These are phyloP conservation scores for Cyberlindnera euphorbiae DNA, from an alignment of 805 yeast species.

Conservation along the genomic window DNA sequence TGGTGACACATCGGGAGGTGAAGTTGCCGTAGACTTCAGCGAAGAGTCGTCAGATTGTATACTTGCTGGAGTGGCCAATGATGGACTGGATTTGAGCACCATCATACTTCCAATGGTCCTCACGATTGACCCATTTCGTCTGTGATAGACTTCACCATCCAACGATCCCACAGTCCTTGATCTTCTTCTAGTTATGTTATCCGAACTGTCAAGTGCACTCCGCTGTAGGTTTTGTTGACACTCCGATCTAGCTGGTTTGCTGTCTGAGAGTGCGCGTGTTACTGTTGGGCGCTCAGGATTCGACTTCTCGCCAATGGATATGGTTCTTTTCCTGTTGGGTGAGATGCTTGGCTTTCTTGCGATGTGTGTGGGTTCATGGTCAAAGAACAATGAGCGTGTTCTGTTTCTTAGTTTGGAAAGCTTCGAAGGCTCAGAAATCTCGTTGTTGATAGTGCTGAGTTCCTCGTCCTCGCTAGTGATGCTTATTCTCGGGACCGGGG, in stretches of 20 bases:
- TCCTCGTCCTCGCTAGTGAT: slow-evolving; percentile 4
- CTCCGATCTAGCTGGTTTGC: no score
- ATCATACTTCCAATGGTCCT: slow-evolving; percentile 35
- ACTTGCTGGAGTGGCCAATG: slow-evolving; percentile 6
- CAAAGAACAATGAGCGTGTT: slow-evolving; percentile 19
- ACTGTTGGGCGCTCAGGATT: slow-evolving; percentile 11
- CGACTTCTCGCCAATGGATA: neutral
- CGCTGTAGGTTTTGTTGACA: no score
- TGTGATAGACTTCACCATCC: slow-evolving; percentile 25
- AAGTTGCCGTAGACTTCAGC: slow-evolving; percentile 10
- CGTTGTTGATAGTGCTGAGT: neutral
- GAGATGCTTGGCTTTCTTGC: neutral
- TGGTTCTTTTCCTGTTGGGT: neutral
- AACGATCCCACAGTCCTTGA: slow-evolving; percentile 25
- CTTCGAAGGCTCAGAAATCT: slow-evolving; percentile 8
- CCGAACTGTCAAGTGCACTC: no score
- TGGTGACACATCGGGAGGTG: slow-evolving; percentile 26
- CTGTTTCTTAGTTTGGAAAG: slow-evolving; percentile 13
- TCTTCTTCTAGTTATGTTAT: slow-evolving; percentile 20
- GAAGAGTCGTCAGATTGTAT: slow-evolving; percentile 8
- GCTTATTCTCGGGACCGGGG: slow-evolving; percentile 6
- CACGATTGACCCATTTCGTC: slow-evolving; percentile 34
- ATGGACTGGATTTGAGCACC: slow-evolving; percentile 24
- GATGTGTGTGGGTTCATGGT: slow-evolving; percentile 1
- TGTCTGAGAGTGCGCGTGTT: slow-evolving; percentile 15